A percentile compares a stretch with the other conserved stretches of the same genome.
Conservation (phyloP, 192 early-diverging fungal genomes). For the Backusella luteola region DNA sequence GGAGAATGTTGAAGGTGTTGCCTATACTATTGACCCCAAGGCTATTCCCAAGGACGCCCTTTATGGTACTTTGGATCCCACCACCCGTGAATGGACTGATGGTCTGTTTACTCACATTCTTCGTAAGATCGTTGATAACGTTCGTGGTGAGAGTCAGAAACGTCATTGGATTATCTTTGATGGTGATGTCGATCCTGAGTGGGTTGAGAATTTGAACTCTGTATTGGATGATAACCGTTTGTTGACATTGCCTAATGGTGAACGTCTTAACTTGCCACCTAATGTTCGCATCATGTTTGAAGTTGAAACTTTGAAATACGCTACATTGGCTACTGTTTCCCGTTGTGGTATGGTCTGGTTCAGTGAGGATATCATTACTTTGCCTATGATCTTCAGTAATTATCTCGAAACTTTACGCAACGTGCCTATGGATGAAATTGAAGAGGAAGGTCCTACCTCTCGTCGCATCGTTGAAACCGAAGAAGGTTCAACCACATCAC, state of each 20-base stretch:
- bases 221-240: conserved; percentile 98
- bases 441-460: conserved; percentile 56
- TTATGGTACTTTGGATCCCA: conserved; percentile 95
- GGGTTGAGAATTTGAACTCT: conserved; percentile 98
- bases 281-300: conserved; percentile 99
- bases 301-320: conserved; percentile 97
- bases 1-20: conserved; percentile 87
- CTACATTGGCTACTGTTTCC: conserved; percentile 96
- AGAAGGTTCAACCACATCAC: conserved; percentile 45
- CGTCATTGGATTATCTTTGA: conserved; percentile 99
- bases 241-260: conserved; percentile 97
- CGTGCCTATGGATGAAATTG: conserved; percentile 76
- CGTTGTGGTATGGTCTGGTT: conserved; percentile 99
- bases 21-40: conserved; percentile 98
- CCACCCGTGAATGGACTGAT: conserved; percentile 99
- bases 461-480: conserved; percentile 43
- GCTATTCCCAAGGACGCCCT: conserved; percentile 95
- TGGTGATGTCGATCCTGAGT: conserved; percentile 99
- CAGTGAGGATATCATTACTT: conserved; percentile 82
- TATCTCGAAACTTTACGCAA: conserved; percentile 79
- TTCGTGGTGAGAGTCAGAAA: conserved; percentile 89
- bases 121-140: conserved; percentile 97
- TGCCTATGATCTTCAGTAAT: conserved; percentile 76
- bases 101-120: conserved; percentile 97
- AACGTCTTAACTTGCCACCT: conserved; percentile 89